phyloP scores from a whole-genome alignment of 179 eudicot genomes.

The Vitellaria paradoxa region DNA sequence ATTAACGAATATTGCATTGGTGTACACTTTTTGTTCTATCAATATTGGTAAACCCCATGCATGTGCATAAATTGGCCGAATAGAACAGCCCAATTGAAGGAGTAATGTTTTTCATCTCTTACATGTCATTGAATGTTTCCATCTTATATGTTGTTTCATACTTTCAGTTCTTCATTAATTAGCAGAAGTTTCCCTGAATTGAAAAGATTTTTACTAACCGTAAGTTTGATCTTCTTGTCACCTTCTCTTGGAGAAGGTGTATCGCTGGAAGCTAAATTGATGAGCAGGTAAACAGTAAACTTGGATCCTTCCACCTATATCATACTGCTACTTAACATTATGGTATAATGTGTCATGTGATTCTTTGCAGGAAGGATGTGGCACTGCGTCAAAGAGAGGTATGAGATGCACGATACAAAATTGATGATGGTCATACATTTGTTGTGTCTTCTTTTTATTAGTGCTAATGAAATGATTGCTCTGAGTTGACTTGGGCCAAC shows the following conservation, averaged over 20 bases:
- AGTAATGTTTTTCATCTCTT: too few species aligned
- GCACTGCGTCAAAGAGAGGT: conserved; percentile 97
- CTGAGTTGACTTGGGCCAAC: background rate
- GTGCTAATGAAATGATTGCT: background rate
- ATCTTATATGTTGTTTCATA: too few species aligned
- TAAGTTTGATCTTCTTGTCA: too few species aligned
- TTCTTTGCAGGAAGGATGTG: conserved; percentile 83
- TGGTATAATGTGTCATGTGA: conserved; percentile 23
- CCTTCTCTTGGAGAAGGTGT: conserved; percentile 94
- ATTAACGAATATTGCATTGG: too few species aligned
- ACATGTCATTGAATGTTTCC: too few species aligned
- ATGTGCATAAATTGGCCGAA: too few species aligned
- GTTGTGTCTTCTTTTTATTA: background rate
- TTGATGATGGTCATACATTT: background rate
- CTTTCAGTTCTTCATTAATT: too few species aligned
- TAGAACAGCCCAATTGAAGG: too few species aligned
- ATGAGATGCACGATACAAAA: conserved; percentile 20
- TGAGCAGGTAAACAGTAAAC: conserved; percentile 66
- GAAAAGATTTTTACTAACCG: too few species aligned
- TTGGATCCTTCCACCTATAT: background rate
- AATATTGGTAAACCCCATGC: too few species aligned
- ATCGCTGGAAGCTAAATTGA: conserved; percentile 85
- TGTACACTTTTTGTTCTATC: too few species aligned
- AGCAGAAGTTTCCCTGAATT: too few species aligned
- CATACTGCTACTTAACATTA: background rate